A percentile compares a stretch with the other conserved stretches of the same genome.
These are phyloP conservation scores for Celoporthe dispersa DNA, from an alignment of 2,329 filamentous ascomycete genomes.

Conservation along the genomic window DNA sequence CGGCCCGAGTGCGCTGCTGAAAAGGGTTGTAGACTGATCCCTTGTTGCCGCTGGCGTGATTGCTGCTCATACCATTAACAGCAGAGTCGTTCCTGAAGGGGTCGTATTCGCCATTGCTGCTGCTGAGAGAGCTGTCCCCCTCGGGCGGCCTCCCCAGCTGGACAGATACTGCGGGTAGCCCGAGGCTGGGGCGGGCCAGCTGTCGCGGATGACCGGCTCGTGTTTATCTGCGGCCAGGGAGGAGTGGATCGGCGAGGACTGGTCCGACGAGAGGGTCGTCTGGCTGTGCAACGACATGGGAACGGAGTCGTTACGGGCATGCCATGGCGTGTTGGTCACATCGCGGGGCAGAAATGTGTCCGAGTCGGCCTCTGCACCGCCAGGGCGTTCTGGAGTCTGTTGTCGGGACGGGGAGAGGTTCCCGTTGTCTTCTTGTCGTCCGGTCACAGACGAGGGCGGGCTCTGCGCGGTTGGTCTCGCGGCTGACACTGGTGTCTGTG, in stretches of 20 bases:
- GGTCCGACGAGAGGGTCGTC: slow-evolving; percentile 41
- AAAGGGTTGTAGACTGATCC: slow-evolving; percentile 20
- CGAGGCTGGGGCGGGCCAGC: slow-evolving; percentile 35
- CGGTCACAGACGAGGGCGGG: not conserved
- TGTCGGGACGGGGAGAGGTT: slow-evolving; percentile 22
- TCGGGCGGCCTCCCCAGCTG: slow-evolving; percentile 28
- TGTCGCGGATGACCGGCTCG: slow-evolving; percentile 41
- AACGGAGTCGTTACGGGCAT: slow-evolving; percentile 38
- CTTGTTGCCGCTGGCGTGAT: slow-evolving; percentile 17
- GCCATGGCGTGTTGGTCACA: slow-evolving; percentile 41
- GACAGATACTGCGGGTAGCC: slow-evolving; percentile 24
- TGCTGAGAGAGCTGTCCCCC: slow-evolving; percentile 34
- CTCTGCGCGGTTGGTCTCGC: slow-evolving; percentile 12
- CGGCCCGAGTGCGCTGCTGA: slow-evolving; percentile 24
- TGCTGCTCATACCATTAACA: not conserved
- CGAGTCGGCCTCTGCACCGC: slow-evolving; percentile 29
- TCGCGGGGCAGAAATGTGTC: slow-evolving; percentile 36
- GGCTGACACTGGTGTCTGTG: slow-evolving; percentile 31
- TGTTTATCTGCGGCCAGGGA: slow-evolving; percentile 35
- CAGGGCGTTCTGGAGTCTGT: slow-evolving; percentile 33
- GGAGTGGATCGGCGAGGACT: slow-evolving; percentile 39
- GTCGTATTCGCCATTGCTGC: slow-evolving; percentile 34
- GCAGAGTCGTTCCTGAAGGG: slow-evolving; percentile 33
- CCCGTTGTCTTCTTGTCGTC: not conserved
- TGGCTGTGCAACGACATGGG: slow-evolving; percentile 43